Evolutionary conservation across 2,329 filamentous ascomycete species (phyloP), one percentile per base, ranked within the genome.

Genomic region (Ophiostoma sp.): DNA sequence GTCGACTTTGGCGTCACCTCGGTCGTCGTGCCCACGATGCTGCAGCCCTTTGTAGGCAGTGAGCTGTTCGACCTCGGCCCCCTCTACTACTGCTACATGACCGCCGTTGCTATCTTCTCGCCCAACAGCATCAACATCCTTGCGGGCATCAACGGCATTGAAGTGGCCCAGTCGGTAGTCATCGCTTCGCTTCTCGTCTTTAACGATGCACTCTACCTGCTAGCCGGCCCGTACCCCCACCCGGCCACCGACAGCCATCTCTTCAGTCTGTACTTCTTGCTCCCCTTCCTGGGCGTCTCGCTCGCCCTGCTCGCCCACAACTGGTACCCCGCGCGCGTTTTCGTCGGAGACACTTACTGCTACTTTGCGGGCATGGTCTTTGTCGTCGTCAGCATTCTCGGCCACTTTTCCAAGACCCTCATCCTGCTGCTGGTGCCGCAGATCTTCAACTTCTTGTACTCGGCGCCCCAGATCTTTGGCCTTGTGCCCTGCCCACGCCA

Each of bases 291-390:
- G 70, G 95, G 93, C 65, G 95, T 97, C 67, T 97, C 93, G 7
- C 79, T 90, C 66, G 95, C 95, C 8, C 84, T 99, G 16, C 85
- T 95, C 75, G 87, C 81, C 76, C 93, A 99, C 81, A 99, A 99
- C 79, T 96, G 93, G 91, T 99, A 93, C 76, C 95, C 95, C 0
- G 92, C 94, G 38, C 89, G 88, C 74, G 95, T 98, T 9, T 99
- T 99, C 75, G 94, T 98, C 9, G 95, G 95, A 68, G 95, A 99
- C 79, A 99, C 95, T 4, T 99, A 98, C 84, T 99, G 95, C 84
- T 99, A 99, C 81, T 97, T 99, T 78, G 95, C 95, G 0, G 95
- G 95, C 73, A 99, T 99, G 93, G 91, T 98, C 52, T 99, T 99
- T 77, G 95, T 94, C 67, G 93, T 97, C 62, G 95, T 98, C 72